phyloP scores from a whole-genome alignment of 2,329 filamentous ascomycete genomes.

The Clarireedia paspali region DNA sequence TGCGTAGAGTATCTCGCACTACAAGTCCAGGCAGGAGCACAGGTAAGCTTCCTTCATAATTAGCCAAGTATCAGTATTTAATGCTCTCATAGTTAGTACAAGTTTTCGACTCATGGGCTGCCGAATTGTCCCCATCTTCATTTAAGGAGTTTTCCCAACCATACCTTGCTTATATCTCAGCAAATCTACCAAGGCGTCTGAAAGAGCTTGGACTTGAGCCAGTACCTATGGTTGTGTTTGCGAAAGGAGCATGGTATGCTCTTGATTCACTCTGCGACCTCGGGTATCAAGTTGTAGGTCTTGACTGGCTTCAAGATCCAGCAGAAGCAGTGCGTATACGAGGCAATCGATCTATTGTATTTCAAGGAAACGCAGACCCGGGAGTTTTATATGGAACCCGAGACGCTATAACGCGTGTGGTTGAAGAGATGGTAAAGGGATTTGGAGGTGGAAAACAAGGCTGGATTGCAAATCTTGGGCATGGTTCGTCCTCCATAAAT shows the following conservation, averaged over 20 bases:
- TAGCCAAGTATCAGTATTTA: neutral
- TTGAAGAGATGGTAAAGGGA: conserved; percentile 79
- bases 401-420: conserved; percentile 71
- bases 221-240: conserved; percentile 97
- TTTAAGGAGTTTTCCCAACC: conserved; percentile 84
- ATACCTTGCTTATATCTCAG: conserved; percentile 76
- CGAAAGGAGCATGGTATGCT: conserved; percentile 95
- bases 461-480: conserved; percentile 95
- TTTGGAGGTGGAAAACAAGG: conserved; percentile 76
- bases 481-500: conserved; percentile 54
- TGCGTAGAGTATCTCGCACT: conserved; percentile 91
- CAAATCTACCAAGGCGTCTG: conserved; percentile 68
- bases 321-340: conserved; percentile 75
- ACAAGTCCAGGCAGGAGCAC: conserved; percentile 88
- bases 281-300: conserved; percentile 86
- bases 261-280: conserved; percentile 79
- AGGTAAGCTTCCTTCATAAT: conserved; percentile 42
- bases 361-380: conserved; percentile 95
- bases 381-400: conserved; percentile 83
- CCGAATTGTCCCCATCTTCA: conserved; percentile 75
- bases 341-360: conserved; percentile 62
- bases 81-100: conserved; percentile 61
- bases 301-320: conserved; percentile 93
- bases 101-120: conserved; percentile 98
- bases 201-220: conserved; percentile 65